Evolutionary conservation across 495 filamentous ascomycete species (phyloP).

Genomic region (Podospora appendiculata): DNA sequence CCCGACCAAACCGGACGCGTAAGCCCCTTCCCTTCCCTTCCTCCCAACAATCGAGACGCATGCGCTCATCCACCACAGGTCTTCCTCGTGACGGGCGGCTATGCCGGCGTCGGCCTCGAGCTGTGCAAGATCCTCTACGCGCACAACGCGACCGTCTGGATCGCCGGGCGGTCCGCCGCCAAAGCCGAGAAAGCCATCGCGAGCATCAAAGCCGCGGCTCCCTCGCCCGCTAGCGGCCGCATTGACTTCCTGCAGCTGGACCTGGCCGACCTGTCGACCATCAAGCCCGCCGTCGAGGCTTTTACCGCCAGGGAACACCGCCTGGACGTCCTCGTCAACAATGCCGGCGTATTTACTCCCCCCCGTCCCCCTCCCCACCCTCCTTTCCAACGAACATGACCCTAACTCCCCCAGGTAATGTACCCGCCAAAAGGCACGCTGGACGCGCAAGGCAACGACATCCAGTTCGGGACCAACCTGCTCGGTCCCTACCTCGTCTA

Average conservation of each 20-base stretch:
- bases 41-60: background rate
- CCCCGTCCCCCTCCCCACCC: too few relatives aligned
- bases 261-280: conserved; percentile 24
- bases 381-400: too few relatives aligned
- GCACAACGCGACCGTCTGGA: background rate
- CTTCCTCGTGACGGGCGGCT: background rate
- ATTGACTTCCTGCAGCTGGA: conserved; percentile 21
- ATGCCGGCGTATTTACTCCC: conserved; percentile 31
- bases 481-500: conserved; percentile 37
- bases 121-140: background rate
- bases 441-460: conserved; percentile 38
- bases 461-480: conserved; percentile 32
- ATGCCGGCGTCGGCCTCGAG: background rate
- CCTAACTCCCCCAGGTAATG: too few relatives aligned
- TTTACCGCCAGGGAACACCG: conserved; percentile 22
- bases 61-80: background rate
- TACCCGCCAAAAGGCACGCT: conserved; percentile 13
- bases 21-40: background rate
- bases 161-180: background rate
- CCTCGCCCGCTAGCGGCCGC: background rate
- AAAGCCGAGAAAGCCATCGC: background rate
- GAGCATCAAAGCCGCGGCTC: background rate
- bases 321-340: conserved; percentile 32
- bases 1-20: background rate
- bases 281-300: conserved; percentile 21